phyloP scores from a whole-genome alignment of 768 basidiomycete genomes.

The Termitomyces sp. region DNA sequence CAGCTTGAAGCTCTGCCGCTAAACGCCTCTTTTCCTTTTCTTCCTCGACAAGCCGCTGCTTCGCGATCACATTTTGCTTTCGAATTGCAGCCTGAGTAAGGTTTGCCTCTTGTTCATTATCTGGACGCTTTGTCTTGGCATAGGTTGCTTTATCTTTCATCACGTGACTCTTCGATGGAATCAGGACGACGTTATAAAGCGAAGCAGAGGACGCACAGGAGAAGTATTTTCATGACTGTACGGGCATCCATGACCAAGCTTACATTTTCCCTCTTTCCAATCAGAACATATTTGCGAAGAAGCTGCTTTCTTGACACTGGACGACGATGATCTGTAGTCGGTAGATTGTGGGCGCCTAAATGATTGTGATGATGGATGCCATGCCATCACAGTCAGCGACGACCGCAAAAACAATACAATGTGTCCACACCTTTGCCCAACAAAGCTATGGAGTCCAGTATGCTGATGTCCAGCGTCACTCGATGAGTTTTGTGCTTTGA shows the following conservation, averaged over 20 bases:
- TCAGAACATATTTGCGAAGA: background rate
- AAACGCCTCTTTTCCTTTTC: background rate
- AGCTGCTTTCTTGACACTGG: background rate
- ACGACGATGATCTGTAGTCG: background rate
- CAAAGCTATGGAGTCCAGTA: background rate
- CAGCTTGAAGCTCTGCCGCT: constrained; percentile 3
- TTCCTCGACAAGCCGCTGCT: background rate
- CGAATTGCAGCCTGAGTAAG: background rate
- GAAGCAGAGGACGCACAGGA: background rate
- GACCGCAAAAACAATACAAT: background rate
- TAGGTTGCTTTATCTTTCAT: background rate
- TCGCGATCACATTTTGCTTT: background rate
- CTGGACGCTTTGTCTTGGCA: background rate
- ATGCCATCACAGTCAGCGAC: background rate
- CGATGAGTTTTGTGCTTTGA: background rate
- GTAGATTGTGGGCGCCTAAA: background rate
- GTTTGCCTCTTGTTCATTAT: background rate
- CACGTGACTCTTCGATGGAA: background rate
- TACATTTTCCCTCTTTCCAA: constrained; percentile 5
- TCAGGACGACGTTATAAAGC: background rate
- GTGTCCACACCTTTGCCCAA: background rate
- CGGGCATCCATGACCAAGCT: constrained; percentile 1
- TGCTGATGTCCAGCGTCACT: background rate
- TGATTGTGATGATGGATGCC: background rate
- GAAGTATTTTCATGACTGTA: constrained; percentile 1